Evolutionary conservation across 176 grass and related monocot species (phyloP).

Genomic region (Phyllostachys edulis): DNA sequence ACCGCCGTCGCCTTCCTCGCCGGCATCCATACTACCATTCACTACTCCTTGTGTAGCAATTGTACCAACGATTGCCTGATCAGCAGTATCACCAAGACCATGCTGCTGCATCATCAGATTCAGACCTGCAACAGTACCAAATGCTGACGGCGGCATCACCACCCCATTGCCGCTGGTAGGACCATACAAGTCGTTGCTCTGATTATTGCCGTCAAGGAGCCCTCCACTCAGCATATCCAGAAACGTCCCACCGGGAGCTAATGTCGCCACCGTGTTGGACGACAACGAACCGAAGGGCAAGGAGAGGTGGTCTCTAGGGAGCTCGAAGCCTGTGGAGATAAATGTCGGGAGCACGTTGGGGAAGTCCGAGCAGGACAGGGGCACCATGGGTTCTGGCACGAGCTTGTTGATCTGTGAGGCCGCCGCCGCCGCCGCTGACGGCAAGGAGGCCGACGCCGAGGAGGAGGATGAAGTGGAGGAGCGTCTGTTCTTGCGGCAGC

Average conservation of each 20-base stretch:
- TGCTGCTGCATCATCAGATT: not conserved
- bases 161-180: not conserved
- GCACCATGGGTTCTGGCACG: not conserved
- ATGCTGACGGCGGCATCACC: not conserved
- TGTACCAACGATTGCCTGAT: not conserved
- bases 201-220: not conserved
- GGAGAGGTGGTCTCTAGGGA: conserved; percentile 23
- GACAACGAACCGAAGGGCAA: not conserved
- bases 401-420: not conserved
- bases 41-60: not conserved
- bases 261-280: not conserved
- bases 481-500: conserved; percentile 40
- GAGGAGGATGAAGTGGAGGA: not conserved
- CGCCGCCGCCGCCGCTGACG: too few species aligned
- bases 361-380: conserved; percentile 6
- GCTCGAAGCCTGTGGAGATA: not conserved
- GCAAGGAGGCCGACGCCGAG: not conserved
- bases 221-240: not conserved
- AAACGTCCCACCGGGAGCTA: not conserved
- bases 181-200: not conserved
- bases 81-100: not conserved
- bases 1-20: not conserved
- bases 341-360: conserved; percentile 4
- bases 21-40: not conserved
- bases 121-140: not conserved